These are phyloP conservation scores for Bothriochloa decipiens DNA, from an alignment of 176 grass and related monocot genomes.

Conservation along the genomic window DNA sequence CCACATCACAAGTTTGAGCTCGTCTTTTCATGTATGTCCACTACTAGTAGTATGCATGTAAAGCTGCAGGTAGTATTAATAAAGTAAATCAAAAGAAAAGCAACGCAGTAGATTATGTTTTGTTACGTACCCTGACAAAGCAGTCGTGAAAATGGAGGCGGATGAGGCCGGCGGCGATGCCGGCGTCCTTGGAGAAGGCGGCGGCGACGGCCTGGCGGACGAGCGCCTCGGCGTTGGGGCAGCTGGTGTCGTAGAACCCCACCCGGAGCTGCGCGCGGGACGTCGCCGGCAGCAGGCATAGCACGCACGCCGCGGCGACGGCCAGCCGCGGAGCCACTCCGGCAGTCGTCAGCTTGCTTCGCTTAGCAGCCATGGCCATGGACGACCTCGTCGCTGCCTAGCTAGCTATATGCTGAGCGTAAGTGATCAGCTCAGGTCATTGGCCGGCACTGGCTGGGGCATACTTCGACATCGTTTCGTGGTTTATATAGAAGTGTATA, in stretches of 20 bases:
- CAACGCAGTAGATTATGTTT: not conserved
- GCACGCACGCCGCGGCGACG: not conserved
- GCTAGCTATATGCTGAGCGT: not conserved
- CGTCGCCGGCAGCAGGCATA: constrained; percentile 33
- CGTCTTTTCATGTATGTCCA: not conserved
- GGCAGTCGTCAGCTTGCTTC: not conserved
- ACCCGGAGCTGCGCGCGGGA: constrained; percentile 46
- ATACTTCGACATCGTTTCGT: not conserved
- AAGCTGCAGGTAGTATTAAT: not conserved
- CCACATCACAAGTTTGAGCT: not conserved
- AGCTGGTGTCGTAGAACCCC: constrained; percentile 70
- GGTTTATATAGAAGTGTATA: not conserved
- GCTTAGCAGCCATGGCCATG: not conserved
- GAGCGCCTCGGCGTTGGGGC: constrained; percentile 68
- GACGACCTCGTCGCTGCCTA: not conserved
- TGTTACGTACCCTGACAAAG: constrained; percentile 68
- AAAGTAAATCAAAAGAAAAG: not conserved
- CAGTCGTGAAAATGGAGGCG: constrained; percentile 90
- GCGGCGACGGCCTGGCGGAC: constrained; percentile 68
- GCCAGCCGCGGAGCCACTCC: not conserved
- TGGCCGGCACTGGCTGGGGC: not conserved
- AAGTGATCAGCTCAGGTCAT: not conserved
- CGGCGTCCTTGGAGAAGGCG: constrained; percentile 65
- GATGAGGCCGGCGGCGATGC: constrained; percentile 72
- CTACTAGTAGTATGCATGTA: not conserved